Evolutionary conservation across 768 basidiomycete genomes (phyloP).

Genomic region (Austroboletus festivus): DNA sequence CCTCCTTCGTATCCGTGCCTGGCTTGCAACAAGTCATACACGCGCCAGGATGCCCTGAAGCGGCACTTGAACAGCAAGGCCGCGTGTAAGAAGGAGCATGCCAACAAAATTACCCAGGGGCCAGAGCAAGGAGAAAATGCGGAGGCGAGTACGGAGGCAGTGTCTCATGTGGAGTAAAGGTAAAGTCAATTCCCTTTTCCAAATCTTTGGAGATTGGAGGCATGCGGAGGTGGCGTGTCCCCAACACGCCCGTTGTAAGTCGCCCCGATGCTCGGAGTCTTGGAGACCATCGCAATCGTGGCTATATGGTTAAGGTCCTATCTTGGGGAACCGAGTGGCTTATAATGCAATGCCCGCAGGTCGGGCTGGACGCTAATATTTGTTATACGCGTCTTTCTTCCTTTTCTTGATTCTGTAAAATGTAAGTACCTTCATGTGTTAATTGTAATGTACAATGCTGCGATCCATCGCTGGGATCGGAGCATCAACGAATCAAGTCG

Average conservation of each 20-base stretch:
- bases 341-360: slow-evolving; percentile 11
- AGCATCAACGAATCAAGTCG: no score
- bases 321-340: no score
- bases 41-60: slow-evolving; percentile 32
- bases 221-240: slow-evolving; percentile 18
- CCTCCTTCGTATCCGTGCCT: slow-evolving; percentile 21
- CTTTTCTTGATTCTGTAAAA: no score
- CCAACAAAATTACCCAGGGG: slow-evolving; percentile 7
- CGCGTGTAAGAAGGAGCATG: slow-evolving; percentile 25
- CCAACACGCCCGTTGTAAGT: no score
- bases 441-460: no score
- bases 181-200: neutral
- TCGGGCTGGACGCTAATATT: neutral
- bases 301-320: no score
- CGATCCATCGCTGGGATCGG: no score
- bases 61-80: slow-evolving; percentile 30
- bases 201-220: slow-evolving; percentile 12
- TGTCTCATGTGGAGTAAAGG: slow-evolving; percentile 9
- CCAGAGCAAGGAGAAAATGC: neutral
- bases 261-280: no score
- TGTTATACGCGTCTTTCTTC: no score
- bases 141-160: slow-evolving; percentile 19
- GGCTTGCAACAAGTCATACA: slow-evolving; percentile 28
- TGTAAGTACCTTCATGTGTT: no score
- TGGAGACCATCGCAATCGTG: no score